Evolutionary conservation across 176 grass and related monocot species (phyloP), one percentile per base, ranked within the genome.

Genomic region (Hyparrhenia diplandra): DNA sequence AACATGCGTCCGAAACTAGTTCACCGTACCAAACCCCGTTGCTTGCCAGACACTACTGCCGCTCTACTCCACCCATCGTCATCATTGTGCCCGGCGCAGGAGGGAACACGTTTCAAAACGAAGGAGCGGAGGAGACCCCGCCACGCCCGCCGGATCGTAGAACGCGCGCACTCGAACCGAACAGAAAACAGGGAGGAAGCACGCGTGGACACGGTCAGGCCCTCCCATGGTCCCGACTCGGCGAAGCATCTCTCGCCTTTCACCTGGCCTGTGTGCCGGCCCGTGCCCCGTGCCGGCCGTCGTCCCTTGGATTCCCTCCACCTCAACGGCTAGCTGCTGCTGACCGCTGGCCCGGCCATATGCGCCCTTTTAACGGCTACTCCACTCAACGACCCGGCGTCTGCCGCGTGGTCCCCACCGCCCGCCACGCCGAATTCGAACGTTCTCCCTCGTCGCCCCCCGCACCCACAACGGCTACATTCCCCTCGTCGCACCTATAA

Each of bases 271-370:
- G n/a, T n/a, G n/a, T n/a, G n/a, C n/a, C n/a, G n/a, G n/a, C n/a
- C n/a, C n/a, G n/a, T n/a, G n/a, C n/a, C n/a, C n/a, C n/a, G n/a
- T n/a, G 32, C 69, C 69, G 42, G 13, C 69, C n/a, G n/a, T n/a
- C n/a, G 42, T 13, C 4, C 76, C 12, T 85, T 29, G 77, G 82
- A 85, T 89, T 85, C 82, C 87, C 34, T 68, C 62, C 77, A n/a
- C 10, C 82, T 69, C 82, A 92, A 95, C 90, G 90, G 87, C 89
- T 83, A 84, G 20, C 84, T 84, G 66, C n/a, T n/a, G n/a, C n/a
- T n/a, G n/a, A 71, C 21, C 16, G 40, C 73, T 64, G 76, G 36
- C 66, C 40, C 16, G 14, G 23, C 75, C 39, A 40, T 57, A 29
- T 16, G 34, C 20, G 36, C 16, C 72, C 74, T 64, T 75, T 84